These are phyloP conservation scores for Nakazawaea siamensis DNA, from an alignment of 805 yeast species.

Conservation along the genomic window DNA sequence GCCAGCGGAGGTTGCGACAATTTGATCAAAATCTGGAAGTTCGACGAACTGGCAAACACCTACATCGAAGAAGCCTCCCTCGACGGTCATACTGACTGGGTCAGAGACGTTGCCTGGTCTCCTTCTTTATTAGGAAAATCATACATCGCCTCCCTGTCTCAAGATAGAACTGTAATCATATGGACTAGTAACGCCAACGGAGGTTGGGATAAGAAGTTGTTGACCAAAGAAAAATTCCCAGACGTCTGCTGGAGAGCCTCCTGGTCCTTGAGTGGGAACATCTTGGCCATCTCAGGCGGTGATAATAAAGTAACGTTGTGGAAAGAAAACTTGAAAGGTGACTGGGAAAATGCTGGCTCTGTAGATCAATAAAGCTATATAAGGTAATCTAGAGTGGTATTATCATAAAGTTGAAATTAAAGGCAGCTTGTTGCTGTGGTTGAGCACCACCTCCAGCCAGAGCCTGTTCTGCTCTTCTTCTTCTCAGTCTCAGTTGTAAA, in stretches of 20 bases:
- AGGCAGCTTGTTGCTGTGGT: conserved; percentile 9
- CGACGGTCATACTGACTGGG: conserved; percentile 96
- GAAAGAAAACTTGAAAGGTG: conserved; percentile 89
- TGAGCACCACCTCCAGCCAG: too few species aligned
- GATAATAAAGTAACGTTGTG: conserved; percentile 93
- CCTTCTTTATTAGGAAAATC: conserved; percentile 82
- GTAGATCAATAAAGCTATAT: conserved; percentile 57
- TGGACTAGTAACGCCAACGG: conserved; percentile 76
- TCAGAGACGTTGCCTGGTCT: conserved; percentile 97
- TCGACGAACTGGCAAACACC: conserved; percentile 42
- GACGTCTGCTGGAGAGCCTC: conserved; percentile 98
- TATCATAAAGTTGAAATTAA: conserved; percentile 19
- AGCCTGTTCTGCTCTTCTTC: not conserved
- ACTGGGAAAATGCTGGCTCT: conserved; percentile 97
- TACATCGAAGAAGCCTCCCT: conserved; percentile 70
- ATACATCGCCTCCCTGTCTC: conserved; percentile 94
- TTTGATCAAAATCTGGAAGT: conserved; percentile 85
- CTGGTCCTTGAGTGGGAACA: conserved; percentile 95
- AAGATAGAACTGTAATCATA: conserved; percentile 87
- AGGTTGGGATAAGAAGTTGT: conserved; percentile 73
- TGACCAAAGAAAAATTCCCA: conserved; percentile 78
- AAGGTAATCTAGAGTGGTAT: conserved; percentile 15
- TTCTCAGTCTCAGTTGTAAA: too few species aligned
- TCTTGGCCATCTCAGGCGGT: conserved; percentile 92
- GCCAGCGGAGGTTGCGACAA: conserved; percentile 96